Evolutionary conservation across 2,329 filamentous ascomycete genomes (phyloP).

Genomic region (Emydomyces testavorans): DNA sequence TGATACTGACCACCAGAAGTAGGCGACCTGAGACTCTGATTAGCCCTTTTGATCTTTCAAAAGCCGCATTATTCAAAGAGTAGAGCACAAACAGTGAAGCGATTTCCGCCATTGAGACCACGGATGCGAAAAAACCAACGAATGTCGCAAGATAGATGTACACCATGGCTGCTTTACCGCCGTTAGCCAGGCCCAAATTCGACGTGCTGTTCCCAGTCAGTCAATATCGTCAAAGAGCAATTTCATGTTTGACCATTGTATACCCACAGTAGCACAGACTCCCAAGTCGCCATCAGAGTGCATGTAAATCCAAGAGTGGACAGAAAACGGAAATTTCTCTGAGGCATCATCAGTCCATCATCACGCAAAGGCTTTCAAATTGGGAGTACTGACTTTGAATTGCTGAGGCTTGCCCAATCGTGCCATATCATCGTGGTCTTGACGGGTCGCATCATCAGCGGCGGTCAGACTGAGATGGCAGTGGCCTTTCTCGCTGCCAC

Average conservation of each 20-base stretch:
- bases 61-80: neutral
- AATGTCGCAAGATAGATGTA: conserved; percentile 26
- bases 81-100: conserved; percentile 27
- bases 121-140: conserved; percentile 23
- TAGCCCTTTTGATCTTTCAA: neutral
- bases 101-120: conserved; percentile 32
- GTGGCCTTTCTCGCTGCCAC: neutral
- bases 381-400: conserved; percentile 27
- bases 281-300: conserved; percentile 33
- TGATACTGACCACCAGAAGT: conserved; percentile 37
- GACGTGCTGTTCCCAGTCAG: conserved; percentile 11
- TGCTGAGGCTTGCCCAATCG: conserved; percentile 43
- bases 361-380: neutral
- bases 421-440: conserved; percentile 32
- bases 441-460: conserved; percentile 13
- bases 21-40: conserved; percentile 13
- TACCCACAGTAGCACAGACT: conserved; percentile 29
- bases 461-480: conserved; percentile 12
- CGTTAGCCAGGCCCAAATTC: conserved; percentile 23
- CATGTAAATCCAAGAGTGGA: conserved; percentile 34
- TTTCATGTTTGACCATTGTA: neutral
- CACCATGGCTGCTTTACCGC: conserved; percentile 24
- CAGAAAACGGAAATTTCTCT: conserved; percentile 34
- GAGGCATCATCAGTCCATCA: conserved; percentile 3
- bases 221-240: neutral